Evolutionary conservation across 371 early-diverging fungal genomes (phyloP).

Genomic region (Syncephalastrum racemosum): DNA sequence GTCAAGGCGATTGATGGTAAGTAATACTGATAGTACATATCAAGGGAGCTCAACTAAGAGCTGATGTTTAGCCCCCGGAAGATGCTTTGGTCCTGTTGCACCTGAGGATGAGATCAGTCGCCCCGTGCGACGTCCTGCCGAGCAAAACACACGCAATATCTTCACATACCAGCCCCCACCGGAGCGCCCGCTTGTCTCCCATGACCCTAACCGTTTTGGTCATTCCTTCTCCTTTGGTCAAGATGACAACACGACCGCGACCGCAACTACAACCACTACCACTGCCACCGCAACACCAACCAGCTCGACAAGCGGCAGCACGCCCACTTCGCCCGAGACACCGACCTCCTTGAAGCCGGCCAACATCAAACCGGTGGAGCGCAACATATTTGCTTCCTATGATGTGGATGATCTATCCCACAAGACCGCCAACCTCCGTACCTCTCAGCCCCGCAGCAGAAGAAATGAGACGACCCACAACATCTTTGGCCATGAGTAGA

Average conservation of each 20-base stretch:
- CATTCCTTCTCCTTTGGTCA: slow-evolving; percentile 31
- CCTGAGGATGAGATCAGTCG: slow-evolving; percentile 38
- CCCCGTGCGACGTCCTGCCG: slow-evolving; percentile 24
- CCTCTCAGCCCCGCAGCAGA: too few species aligned
- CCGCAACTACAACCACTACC: slow-evolving; percentile 1
- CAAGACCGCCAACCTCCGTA: slow-evolving; percentile 7
- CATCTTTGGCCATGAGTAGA: too few species aligned
- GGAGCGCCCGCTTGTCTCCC: slow-evolving; percentile 28
- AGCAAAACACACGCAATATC: slow-evolving; percentile 35
- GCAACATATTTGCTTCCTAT: slow-evolving; percentile 1
- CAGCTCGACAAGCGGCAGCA: too few species aligned
- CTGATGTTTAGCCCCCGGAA: slow-evolving; percentile 25
- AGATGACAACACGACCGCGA: slow-evolving; percentile 17
- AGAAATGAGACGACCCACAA: too few species aligned
- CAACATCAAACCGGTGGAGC: too few species aligned
- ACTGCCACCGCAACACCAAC: too few species aligned
- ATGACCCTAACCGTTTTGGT: slow-evolving; percentile 30
- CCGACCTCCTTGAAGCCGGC: too few species aligned
- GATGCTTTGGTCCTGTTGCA: slow-evolving; percentile 40
- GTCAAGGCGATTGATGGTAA: slow-evolving; percentile 9
- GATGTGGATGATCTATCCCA: slow-evolving; percentile 10
- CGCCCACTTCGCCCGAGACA: too few species aligned
- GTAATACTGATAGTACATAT: not conserved
- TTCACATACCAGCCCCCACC: slow-evolving; percentile 44
- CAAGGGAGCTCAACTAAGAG: not conserved